Evolutionary conservation across 345 rosid genomes (phyloP), one percentile per base, ranked within the genome.

Genomic region (Physaria fendleri): DNA sequence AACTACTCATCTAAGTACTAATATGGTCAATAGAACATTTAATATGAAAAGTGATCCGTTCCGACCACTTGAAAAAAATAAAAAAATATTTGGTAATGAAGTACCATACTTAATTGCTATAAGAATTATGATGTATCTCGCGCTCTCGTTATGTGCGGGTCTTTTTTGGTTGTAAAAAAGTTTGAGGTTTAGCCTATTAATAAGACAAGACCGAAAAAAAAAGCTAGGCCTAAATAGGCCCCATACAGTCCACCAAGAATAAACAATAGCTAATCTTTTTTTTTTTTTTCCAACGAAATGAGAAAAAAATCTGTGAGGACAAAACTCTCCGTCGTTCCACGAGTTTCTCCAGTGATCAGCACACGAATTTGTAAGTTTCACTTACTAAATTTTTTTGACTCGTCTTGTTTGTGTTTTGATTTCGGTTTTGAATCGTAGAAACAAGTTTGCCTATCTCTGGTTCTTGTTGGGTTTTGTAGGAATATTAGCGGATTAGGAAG

Each of bases 221-320:
- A n/a, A n/a, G n/a, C n/a, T n/a, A n/a, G n/a, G 46, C 47, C 58
- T 20, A 7, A 2, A 22, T 3, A 23, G 61, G 60, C 47, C 47
- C 60, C 29, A 1, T 4, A 5, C 0, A 32, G 32, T 53, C 34
- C 43, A 32, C 15, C 0, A 12, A 41, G 29, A 41, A 32, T 11
- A 1, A 5, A n/a, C 17, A 12, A 48, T 20, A 57, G 12, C 45
- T 29, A 29, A 24, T 33, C 15, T 20, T 27, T 40, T 21, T n/a
- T n/a, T n/a, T n/a, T n/a, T n/a, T n/a, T n/a, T n/a, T n/a, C n/a
- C 28, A 16, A 44, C n/a, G 2, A 65, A 43, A 4, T 22, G n/a
- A 17, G 3, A 2, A 40, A 64, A 30, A 33, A 24, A 50, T 10
- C 30, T 64, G 66, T 59, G 71, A 65, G 67, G 72, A 66, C 72